A percentile compares a stretch with the other conserved stretches of the same genome.
These are phyloP conservation scores for Paramecium sonneborni DNA, from an alignment of 73 alveolate genomes.

Conservation along the genomic window DNA sequence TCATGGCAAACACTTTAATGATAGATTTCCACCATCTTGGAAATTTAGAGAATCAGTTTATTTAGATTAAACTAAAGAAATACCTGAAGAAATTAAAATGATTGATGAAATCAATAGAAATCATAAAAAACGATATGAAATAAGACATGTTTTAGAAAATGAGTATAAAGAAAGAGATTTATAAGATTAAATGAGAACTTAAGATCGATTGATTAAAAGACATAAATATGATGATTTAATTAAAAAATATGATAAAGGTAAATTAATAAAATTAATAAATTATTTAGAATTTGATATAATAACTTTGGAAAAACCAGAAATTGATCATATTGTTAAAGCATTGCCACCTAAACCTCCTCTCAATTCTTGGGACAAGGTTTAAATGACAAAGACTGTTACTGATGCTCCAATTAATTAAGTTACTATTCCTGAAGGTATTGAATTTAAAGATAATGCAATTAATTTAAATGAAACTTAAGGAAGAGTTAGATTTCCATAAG, in stretches of 20 bases:
- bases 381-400: background rate
- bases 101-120: constrained; percentile 52
- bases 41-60: constrained; percentile 49
- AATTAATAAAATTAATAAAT: too few species aligned
- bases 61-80: constrained; percentile 49
- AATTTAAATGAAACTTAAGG: background rate
- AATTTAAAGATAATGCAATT: background rate
- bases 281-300: constrained; percentile 48
- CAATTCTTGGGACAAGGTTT: constrained; percentile 48
- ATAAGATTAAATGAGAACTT: background rate
- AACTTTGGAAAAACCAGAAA: constrained; percentile 42
- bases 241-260: constrained; percentile 54
- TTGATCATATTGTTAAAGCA: constrained; percentile 50
- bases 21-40: constrained; percentile 55
- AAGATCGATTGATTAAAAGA: constrained; percentile 30
- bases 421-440: constrained; percentile 39
- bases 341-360: constrained; percentile 53
- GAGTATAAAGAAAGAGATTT: constrained; percentile 34
- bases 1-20: constrained; percentile 50
- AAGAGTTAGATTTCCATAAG: background rate
- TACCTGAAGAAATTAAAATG: constrained; percentile 48
- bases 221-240: constrained; percentile 48
- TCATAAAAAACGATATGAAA: constrained; percentile 20
- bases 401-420: constrained; percentile 6
- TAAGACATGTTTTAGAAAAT: constrained; percentile 45